Conservation (phyloP, 768 basidiomycete genomes). For the Psilocybe cyanescens region DNA sequence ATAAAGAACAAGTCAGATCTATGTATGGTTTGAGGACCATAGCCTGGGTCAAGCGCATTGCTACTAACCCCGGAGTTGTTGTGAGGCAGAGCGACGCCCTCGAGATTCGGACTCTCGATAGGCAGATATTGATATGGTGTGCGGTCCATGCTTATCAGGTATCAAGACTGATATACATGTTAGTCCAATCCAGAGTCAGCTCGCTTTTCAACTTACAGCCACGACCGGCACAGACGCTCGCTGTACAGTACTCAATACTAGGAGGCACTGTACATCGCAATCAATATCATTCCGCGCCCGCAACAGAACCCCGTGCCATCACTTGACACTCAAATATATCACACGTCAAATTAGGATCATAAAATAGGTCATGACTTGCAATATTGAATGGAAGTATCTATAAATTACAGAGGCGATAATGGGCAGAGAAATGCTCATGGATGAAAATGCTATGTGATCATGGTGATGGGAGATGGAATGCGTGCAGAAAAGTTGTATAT, state of each 20-base stretch:
- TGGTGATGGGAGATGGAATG: conserved; percentile 27
- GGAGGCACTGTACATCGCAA: background rate
- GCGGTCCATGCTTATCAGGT: conserved; percentile 24
- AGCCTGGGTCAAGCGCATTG: conserved; percentile 27
- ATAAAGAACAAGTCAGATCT: conserved; percentile 34
- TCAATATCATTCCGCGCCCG: background rate
- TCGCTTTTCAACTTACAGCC: background rate
- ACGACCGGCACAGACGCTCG: background rate
- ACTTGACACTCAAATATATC: conserved; percentile 9
- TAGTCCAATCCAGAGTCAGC: conserved; percentile 3
- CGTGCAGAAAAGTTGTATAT: conserved; percentile 36
- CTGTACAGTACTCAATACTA: background rate
- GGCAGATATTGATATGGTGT: conserved; percentile 21
- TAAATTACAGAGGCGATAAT: conserved; percentile 51
- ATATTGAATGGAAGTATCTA: conserved; percentile 38
- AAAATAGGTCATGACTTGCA: conserved; percentile 8
- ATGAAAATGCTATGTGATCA: conserved; percentile 28
- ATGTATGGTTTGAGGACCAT: conserved; percentile 35
- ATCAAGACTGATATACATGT: background rate
- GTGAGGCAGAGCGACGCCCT: background rate
- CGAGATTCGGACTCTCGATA: conserved; percentile 10
- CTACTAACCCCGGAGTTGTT: conserved; percentile 11
- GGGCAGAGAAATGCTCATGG: conserved; percentile 36
- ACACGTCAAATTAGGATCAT: conserved; percentile 17
- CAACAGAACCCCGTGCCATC: conserved; percentile 12